These are phyloP conservation scores for Kluyveromyces starmeri DNA, from an alignment of 805 yeast species.

Conservation along the genomic window DNA sequence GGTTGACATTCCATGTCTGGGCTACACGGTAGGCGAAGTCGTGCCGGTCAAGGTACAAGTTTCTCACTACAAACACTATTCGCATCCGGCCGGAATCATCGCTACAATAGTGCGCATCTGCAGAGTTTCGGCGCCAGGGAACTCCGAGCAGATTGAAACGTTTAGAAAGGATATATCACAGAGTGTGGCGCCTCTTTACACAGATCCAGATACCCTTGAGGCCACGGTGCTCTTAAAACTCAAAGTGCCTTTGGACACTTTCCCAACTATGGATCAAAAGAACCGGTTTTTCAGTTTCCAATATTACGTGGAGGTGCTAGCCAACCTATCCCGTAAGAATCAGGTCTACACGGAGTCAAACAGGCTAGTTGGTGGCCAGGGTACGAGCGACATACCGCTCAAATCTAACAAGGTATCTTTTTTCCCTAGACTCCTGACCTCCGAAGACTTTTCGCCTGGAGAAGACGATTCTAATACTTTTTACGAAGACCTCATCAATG, in stretches of 20 bases:
- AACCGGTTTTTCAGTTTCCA: slow-evolving; percentile 58
- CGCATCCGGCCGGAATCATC: slow-evolving; percentile 64
- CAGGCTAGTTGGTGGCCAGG: slow-evolving; percentile 11
- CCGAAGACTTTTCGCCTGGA: slow-evolving; percentile 7
- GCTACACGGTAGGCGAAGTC: slow-evolving; percentile 70
- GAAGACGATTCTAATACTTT: slow-evolving; percentile 23
- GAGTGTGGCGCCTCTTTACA: slow-evolving; percentile 62
- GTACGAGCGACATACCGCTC: slow-evolving; percentile 1
- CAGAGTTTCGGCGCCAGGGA: slow-evolving; percentile 50
- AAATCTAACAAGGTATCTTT: slow-evolving; percentile 2
- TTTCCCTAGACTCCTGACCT: slow-evolving; percentile 4
- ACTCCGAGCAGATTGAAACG: slow-evolving; percentile 42
- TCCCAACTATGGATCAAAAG: slow-evolving; percentile 72
- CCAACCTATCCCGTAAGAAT: slow-evolving; percentile 64
- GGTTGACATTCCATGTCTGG: slow-evolving; percentile 48
- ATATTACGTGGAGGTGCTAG: slow-evolving; percentile 73
- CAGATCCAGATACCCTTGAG: slow-evolving; percentile 56
- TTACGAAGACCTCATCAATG: slow-evolving; percentile 50
- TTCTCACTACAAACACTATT: slow-evolving; percentile 61
- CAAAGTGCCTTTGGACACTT: slow-evolving; percentile 73
- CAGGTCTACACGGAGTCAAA: slow-evolving; percentile 27
- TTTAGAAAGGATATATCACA: slow-evolving; percentile 81
- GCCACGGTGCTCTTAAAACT: slow-evolving; percentile 54
- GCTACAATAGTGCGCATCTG: slow-evolving; percentile 76
- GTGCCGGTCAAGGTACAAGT: slow-evolving; percentile 64